Percentiles rank a stretch among this genome's conserved stretches.
Conservation (phyloP, 2,329 filamentous ascomycete genomes). For the Ascochyta fabae region DNA sequence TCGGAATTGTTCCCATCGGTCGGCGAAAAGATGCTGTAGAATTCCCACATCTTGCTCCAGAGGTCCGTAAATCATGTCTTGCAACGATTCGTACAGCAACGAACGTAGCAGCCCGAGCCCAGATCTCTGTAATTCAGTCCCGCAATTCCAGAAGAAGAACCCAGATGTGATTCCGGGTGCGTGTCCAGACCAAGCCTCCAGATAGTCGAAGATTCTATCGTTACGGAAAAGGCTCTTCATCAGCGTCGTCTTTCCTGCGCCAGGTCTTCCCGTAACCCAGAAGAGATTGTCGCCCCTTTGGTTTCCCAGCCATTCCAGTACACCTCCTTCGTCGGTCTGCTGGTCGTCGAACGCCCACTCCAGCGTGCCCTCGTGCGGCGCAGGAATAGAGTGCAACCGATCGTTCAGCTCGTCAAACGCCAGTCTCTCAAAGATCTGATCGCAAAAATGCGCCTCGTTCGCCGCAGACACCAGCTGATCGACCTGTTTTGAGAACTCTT, state of each 20-base stretch:
- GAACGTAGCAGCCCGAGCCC: constrained; percentile 31
- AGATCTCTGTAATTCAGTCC: constrained; percentile 38
- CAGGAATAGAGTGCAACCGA: constrained; percentile 29
- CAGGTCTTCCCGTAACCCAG: constrained; percentile 50
- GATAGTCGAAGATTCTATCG: constrained; percentile 28
- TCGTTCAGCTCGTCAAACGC: constrained; percentile 35
- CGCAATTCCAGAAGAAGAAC: constrained; percentile 56
- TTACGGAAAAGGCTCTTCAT: constrained; percentile 49
- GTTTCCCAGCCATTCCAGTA: constrained; percentile 39
- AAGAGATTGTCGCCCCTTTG: constrained; percentile 36
- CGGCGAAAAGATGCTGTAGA: constrained; percentile 33
- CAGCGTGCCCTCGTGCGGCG: constrained; percentile 29
- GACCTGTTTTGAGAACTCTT: constrained; percentile 37
- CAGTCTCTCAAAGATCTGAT: constrained; percentile 30
- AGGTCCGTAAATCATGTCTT: constrained; percentile 43
- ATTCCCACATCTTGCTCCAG: constrained; percentile 34
- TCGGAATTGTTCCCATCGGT: constrained; percentile 39
- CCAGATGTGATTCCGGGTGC: constrained; percentile 43
- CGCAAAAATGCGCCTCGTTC: constrained; percentile 32
- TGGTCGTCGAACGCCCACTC: constrained; percentile 33
- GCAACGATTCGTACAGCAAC: constrained; percentile 39
- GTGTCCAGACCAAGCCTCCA: constrained; percentile 40
- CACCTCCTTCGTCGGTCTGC: constrained; percentile 21
- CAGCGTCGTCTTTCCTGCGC: constrained; percentile 57
- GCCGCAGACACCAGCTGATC: constrained; percentile 29